Evolutionary conservation across 2,329 filamentous ascomycete genomes (phyloP), one percentile per base, ranked within the genome.

Genomic region (Colletotrichum sp.): DNA sequence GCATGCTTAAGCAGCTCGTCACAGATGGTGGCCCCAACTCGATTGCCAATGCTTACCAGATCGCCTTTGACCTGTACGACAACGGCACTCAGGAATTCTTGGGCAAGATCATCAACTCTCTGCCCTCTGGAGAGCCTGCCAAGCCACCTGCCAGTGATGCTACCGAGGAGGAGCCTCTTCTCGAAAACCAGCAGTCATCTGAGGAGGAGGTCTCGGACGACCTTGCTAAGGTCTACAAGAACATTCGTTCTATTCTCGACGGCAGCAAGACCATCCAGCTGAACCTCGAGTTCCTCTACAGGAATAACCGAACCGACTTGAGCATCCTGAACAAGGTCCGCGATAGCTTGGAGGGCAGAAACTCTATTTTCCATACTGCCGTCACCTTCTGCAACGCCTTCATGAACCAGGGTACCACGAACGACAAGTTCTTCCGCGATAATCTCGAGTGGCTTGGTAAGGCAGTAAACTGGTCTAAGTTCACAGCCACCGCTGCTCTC

Each of bases 391-490:
- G 96, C 82, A 98, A 98, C 81, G 97, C 96, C 13, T 98, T 99
- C 84, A 99, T 99, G 97, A 98, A 99, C 83, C 96, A 98, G 70
- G 97, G 97, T 75, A 99, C 97, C 1, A 98, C 96, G 0, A 97
- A 98, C 80, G 97, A 99, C 86, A 97, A 96, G 82, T 99, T 99
- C 87, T 98, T 99, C 92, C 92, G 97, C 9, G 96, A 98, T 82
- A 99, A 99, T 83, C 87, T 99, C 28, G 97, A 99, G 79, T 99
- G 97, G 97, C 88, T 99, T 5, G 96, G 96, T 76, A 99, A 98
- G 88, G 97, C 97, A 30, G 96, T 98, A 64, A 99, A 99, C 87
- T 99, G 97, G 97, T 98, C 96, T 76, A 99, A 99, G 84, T 99
- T 99, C 84, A 98, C 97, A 1, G 97, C 97, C 16, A 99, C 97